These are phyloP conservation scores for Durotheca rogersii DNA, from an alignment of 495 filamentous ascomycete genomes.

Conservation along the genomic window DNA sequence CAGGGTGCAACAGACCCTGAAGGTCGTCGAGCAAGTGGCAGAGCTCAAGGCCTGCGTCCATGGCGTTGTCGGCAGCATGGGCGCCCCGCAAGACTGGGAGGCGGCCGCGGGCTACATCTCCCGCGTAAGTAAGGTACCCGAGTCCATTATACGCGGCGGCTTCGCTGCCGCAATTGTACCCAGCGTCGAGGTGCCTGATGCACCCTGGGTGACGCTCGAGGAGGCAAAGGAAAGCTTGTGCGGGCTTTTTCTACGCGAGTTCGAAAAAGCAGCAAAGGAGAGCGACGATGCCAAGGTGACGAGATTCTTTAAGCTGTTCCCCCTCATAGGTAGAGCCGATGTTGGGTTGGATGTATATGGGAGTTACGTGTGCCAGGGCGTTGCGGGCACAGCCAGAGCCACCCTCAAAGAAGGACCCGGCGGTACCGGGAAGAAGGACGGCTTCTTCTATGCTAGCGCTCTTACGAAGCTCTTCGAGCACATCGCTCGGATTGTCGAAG, in stretches of 20 bases:
- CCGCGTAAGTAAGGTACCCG: conserved; percentile 76
- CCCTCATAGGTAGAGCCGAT: conserved; percentile 85
- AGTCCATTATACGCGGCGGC: conserved; percentile 73
- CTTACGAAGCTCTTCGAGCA: conserved; percentile 94
- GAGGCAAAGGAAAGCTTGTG: conserved; percentile 84
- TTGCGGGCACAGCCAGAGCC: conserved; percentile 76
- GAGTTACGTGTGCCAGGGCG: conserved; percentile 89
- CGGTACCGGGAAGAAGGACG: conserved; percentile 55
- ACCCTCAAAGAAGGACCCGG: conserved; percentile 67
- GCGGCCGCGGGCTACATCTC: conserved; percentile 86
- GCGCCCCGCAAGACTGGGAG: conserved; percentile 97
- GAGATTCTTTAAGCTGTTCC: conserved; percentile 96
- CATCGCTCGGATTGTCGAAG: conserved; percentile 92
- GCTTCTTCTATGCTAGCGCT: conserved; percentile 89
- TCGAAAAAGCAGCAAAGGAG: conserved; percentile 85
- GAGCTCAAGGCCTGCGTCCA: conserved; percentile 95
- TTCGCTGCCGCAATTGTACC: conserved; percentile 94
- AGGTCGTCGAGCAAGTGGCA: conserved; percentile 91
- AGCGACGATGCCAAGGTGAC: conserved; percentile 85
- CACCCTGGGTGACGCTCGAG: conserved; percentile 83
- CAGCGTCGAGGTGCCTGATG: conserved; percentile 90
- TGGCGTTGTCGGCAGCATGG: conserved; percentile 95
- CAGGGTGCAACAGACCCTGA: conserved; percentile 82
- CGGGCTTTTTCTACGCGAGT: conserved; percentile 86
- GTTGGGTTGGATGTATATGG: conserved; percentile 93